A percentile compares a stretch with the other conserved stretches of the same genome.
phyloP scores from a whole-genome alignment of 1,284 basidiomycete genomes.

The Takashimella koratensis region DNA sequence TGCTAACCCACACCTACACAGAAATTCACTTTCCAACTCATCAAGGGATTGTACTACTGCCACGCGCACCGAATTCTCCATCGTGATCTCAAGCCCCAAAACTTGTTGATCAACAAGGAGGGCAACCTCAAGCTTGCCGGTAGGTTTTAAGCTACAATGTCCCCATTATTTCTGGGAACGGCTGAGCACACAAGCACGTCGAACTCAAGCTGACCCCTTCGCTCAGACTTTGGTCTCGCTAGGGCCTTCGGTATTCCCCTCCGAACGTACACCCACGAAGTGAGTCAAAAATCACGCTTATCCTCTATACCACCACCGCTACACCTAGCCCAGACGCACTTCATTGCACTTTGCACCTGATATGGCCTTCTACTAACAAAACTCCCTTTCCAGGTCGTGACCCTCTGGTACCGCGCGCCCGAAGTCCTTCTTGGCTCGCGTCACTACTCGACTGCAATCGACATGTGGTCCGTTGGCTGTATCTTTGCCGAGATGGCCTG shows the following conservation, averaged over 20 bases:
- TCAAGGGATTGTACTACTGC: conserved; percentile 97
- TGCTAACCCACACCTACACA: conserved; percentile 11
- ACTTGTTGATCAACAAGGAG: conserved; percentile 92
- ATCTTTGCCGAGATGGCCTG: conserved; percentile 92
- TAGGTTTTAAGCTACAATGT: conserved; percentile 6
- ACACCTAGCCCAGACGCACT: no score
- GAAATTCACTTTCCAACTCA: conserved; percentile 70
- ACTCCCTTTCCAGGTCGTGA: conserved; percentile 68
- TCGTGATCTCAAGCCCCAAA: conserved; percentile 96
- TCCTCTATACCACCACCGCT: background rate
- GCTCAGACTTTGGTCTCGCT: conserved; percentile 83
- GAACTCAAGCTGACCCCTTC: conserved; percentile 3
- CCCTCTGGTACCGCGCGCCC: conserved; percentile 98
- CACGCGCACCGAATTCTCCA: conserved; percentile 98
- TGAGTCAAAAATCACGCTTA: conserved; percentile 39
- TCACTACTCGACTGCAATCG: conserved; percentile 97
- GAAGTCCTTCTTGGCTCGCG: conserved; percentile 95
- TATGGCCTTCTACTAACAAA: no score
- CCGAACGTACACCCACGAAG: conserved; percentile 95
- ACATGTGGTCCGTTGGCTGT: conserved; percentile 98
- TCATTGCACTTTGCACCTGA: no score
- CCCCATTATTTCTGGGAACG: background rate
- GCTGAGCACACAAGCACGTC: no score
- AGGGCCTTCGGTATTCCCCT: conserved; percentile 94
- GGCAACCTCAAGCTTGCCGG: conserved; percentile 89